Percentiles rank a stretch among this genome's conserved stretches.
Conservation (phyloP, 345 rosid genomes). For the Dimocarpus longan region DNA sequence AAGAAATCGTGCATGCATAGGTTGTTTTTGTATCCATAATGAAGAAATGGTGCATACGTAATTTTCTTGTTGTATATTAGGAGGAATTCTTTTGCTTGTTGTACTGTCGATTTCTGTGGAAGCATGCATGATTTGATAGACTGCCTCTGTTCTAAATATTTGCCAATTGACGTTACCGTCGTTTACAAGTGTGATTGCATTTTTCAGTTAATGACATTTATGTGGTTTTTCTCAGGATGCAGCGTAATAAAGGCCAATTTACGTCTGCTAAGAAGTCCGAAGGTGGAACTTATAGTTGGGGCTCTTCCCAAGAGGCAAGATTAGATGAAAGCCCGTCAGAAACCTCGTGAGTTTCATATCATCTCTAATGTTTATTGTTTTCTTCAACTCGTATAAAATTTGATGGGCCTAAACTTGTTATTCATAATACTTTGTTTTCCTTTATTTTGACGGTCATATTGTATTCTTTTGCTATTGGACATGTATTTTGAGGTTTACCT, state of each 20-base stretch:
- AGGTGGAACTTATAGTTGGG: conserved; percentile 63
- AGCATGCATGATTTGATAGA: not conserved
- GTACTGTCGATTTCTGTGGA: not conserved
- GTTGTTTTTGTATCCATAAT: too few relatives aligned
- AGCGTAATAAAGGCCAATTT: conserved; percentile 97
- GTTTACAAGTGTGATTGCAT: not conserved
- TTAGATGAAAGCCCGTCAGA: conserved; percentile 70
- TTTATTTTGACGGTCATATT: conserved; percentile 4
- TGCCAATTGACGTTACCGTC: not conserved
- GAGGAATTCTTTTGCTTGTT: not conserved
- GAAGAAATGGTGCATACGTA: not conserved
- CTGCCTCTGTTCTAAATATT: not conserved
- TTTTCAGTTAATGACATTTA: conserved; percentile 17
- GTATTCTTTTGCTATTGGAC: conserved; percentile 5
- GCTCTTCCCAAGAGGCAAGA: conserved; percentile 63
- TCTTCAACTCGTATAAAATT: not conserved
- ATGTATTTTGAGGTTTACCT: not conserved
- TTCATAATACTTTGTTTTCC: not conserved
- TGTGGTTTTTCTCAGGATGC: conserved; percentile 63
- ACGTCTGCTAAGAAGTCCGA: conserved; percentile 80
- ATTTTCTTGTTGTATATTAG: not conserved
- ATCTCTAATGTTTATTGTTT: conserved; percentile 6
- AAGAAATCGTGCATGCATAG: not conserved
- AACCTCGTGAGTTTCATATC: conserved; percentile 58
- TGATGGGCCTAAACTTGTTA: not conserved